Evolutionary conservation across 2,329 filamentous ascomycete genomes (phyloP).

Genomic region (Calycina marina): DNA sequence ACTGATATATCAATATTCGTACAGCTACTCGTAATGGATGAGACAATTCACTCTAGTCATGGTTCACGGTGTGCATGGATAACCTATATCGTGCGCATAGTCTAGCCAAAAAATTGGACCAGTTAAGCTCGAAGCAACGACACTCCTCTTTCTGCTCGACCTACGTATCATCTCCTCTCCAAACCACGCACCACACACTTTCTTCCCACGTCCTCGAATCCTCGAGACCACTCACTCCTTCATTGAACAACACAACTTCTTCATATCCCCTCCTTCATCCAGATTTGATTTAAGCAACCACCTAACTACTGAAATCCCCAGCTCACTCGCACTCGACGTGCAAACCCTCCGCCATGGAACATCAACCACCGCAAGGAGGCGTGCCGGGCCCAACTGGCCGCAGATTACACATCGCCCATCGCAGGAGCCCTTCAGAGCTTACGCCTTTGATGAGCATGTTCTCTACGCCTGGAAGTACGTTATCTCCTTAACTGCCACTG

Average conservation of each 20-base stretch:
- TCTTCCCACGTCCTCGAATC: conserved; percentile 23
- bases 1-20: too few species aligned
- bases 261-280: conserved; percentile 18
- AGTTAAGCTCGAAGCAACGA: too few species aligned
- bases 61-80: too few species aligned
- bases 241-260: conserved; percentile 11
- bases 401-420: conserved; percentile 91
- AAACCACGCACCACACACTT: conserved; percentile 10
- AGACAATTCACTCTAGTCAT: too few species aligned
- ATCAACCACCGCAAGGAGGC: conserved; percentile 37
- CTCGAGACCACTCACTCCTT: conserved; percentile 22
- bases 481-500: conserved; percentile 7
- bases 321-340: conserved; percentile 31
- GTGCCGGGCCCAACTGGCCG: conserved; percentile 67
- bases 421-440: conserved; percentile 91
- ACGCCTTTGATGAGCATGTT: conserved; percentile 96
- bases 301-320: conserved; percentile 8
- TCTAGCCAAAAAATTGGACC: too few species aligned
- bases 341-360: conserved; percentile 28
- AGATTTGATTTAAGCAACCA: too few species aligned
- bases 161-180: too few species aligned
- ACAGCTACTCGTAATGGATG: too few species aligned
- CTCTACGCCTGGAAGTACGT: conserved; percentile 43
- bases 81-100: too few species aligned
- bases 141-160: too few species aligned